Evolutionary conservation across 2,329 filamentous ascomycete genomes (phyloP), one percentile per base, ranked within the genome.

Genomic region (Fusarium camptoceras): DNA sequence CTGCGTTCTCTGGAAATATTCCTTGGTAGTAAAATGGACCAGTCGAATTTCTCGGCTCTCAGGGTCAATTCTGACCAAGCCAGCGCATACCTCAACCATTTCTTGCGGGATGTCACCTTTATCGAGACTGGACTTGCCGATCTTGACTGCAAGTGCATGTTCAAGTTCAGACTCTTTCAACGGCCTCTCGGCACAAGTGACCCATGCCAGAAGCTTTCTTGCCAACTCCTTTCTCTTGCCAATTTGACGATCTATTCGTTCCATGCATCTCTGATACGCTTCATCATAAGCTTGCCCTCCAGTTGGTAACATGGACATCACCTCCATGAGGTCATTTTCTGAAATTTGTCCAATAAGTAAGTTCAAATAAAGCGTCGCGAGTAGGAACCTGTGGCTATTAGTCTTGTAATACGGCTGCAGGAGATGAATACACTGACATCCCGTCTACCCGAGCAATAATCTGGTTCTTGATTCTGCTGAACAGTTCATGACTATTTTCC

Each of bases 11-110:
- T 47, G 6, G 2, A 85, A 77, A 66, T 83, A 86, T 43, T 84
- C 79, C 41, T 83, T 79, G 0, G 81, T 76, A 0, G 83, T 84
- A 49, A 82, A 81, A 61, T 86, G 83, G 4, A 83, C 81, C 0
- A 85, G 60, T 2, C 81, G 77, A 5, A 85, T 74, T 27, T 80
- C 73, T 15, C 72, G 30, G 46, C 75, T 84, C 42, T 81, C 66
- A 31, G 78, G 55, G 39, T 85, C 80, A 8, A 83, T 24, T 0
- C 76, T 81, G 6, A 85, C 78, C 14, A 86, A 44, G 2, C 83
- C 83, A 27, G 76, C 79, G 55, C 82, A 85, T 2, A 76, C 73
- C 1, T 79, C 79, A 0, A 82, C 58, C 1, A 83, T 56, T 2
- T 78, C 71, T 16, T 28, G 0, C 76, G 62, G 2, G 76, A 58